phyloP scores from a whole-genome alignment of 441 rosid genomes.

The Croton setiger region DNA sequence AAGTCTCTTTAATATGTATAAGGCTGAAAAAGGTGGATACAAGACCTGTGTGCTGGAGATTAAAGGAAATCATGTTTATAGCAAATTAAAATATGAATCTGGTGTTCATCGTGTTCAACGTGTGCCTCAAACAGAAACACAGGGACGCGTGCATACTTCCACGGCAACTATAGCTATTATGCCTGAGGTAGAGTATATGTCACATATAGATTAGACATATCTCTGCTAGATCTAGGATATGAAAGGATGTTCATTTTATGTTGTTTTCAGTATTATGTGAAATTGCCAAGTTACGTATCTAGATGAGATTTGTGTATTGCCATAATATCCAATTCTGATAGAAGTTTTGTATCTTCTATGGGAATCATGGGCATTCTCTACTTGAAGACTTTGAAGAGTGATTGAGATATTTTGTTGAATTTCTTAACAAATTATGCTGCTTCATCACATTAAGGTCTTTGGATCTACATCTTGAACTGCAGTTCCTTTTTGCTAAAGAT shows the following conservation, averaged over 20 bases:
- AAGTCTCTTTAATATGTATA: conserved; percentile 16
- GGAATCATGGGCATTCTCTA: not conserved
- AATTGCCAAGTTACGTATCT: not conserved
- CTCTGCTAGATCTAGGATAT: conserved; percentile 5
- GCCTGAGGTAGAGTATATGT: conserved; percentile 67
- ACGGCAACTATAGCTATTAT: conserved; percentile 97
- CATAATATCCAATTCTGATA: not conserved
- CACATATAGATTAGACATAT: not conserved
- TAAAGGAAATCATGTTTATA: conserved; percentile 80
- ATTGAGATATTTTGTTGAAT: conserved; percentile 4
- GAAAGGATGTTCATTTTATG: not conserved
- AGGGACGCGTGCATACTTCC: conserved; percentile 95
- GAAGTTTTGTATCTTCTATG: not conserved
- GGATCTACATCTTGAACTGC: not conserved
- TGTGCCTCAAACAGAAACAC: conserved; percentile 94
- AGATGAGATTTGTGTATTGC: not conserved
- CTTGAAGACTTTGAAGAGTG: conserved; percentile 1
- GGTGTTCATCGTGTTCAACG: conserved; percentile 98
- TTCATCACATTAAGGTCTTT: conserved; percentile 1
- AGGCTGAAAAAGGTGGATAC: conserved; percentile 97
- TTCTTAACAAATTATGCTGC: conserved; percentile 6
- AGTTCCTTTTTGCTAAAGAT: conserved; percentile 2
- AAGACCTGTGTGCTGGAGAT: conserved; percentile 94
- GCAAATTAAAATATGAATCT: conserved; percentile 90
- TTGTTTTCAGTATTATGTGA: not conserved